Evolutionary conservation across 2,329 filamentous ascomycete genomes (phyloP).

Genomic region (Zasmidium cellare): DNA sequence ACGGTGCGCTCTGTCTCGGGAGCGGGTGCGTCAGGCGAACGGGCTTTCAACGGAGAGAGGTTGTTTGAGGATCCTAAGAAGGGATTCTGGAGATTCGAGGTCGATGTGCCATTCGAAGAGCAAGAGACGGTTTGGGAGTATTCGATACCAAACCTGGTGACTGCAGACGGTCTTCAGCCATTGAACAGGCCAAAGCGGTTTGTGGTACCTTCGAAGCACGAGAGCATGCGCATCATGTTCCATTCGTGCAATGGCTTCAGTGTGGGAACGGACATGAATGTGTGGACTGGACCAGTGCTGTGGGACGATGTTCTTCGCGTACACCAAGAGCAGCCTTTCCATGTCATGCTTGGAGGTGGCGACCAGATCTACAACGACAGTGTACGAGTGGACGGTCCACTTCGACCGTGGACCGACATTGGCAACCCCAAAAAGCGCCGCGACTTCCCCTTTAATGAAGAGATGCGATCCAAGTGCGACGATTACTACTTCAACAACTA

Average conservation of each 20-base stretch:
- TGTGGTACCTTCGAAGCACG: constrained; percentile 57
- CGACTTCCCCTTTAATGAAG: constrained; percentile 64
- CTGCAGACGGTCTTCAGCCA: constrained; percentile 22
- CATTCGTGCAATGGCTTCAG: constrained; percentile 70
- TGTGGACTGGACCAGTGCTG: constrained; percentile 59
- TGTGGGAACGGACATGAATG: constrained; percentile 63
- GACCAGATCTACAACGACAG: constrained; percentile 81
- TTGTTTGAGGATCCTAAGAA: constrained; percentile 61
- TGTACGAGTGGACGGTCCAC: constrained; percentile 79
- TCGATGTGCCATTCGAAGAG: constrained; percentile 64
- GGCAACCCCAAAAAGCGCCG: constrained; percentile 61
- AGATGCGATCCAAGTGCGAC: constrained; percentile 60
- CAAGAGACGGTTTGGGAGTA: constrained; percentile 81
- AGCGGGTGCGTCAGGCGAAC: constrained; percentile 27
- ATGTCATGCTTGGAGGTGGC: constrained; percentile 81
- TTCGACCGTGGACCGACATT: constrained; percentile 66
- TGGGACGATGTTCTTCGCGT: constrained; percentile 66
- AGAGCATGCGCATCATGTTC: constrained; percentile 70
- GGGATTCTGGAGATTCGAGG: constrained; percentile 61
- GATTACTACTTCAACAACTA: constrained; percentile 65
- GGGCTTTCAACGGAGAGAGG: constrained; percentile 51
- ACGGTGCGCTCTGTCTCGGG: constrained; percentile 47
- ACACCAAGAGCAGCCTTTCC: constrained; percentile 61
- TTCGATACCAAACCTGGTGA: constrained; percentile 63
- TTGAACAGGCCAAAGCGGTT: constrained; percentile 49